Conservation (phyloP, 192 early-diverging fungal species). For the Coemansia sp. region DNA sequence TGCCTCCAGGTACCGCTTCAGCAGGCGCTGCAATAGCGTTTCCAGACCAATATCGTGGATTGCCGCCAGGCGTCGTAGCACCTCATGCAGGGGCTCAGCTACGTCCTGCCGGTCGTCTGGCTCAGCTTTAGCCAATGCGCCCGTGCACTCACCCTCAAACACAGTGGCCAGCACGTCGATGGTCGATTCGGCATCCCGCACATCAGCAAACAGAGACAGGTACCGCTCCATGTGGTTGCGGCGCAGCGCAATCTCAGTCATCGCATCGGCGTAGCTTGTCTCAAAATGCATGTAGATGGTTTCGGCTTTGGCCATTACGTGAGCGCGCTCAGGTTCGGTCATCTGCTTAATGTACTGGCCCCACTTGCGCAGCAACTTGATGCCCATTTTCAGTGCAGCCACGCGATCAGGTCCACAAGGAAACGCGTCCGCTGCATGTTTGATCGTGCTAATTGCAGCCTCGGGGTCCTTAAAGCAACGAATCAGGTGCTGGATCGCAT, state of each 20-base stretch:
- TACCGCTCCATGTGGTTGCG: constrained; percentile 28
- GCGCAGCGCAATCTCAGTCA: constrained; percentile 27
- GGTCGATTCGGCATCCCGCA: constrained; percentile 9
- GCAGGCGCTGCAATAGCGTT: constrained; percentile 26
- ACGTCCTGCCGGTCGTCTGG: background rate
- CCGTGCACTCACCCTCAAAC: constrained; percentile 28
- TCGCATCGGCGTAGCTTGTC: constrained; percentile 33
- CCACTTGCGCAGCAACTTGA: constrained; percentile 48
- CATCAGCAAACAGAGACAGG: constrained; percentile 28
- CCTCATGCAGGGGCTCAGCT: constrained; percentile 16
- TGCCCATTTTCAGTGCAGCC: constrained; percentile 59
- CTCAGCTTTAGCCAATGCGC: background rate
- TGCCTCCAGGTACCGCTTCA: constrained; percentile 28
- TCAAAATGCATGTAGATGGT: constrained; percentile 41
- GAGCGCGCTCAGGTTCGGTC: constrained; percentile 28
- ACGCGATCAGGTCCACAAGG: constrained; percentile 64
- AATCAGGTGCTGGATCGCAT: constrained; percentile 60
- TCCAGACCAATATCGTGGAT: constrained; percentile 37
- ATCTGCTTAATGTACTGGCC: constrained; percentile 47
- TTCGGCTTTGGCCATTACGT: constrained; percentile 35
- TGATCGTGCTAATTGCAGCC: constrained; percentile 54
- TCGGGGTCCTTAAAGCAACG: constrained; percentile 55
- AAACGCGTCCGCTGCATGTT: constrained; percentile 58
- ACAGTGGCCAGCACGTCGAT: constrained; percentile 25
- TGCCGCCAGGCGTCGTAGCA: constrained; percentile 30